Conservation (phyloP, 2,329 filamentous ascomycete genomes). For the Dothiorella sarmentorum region DNA sequence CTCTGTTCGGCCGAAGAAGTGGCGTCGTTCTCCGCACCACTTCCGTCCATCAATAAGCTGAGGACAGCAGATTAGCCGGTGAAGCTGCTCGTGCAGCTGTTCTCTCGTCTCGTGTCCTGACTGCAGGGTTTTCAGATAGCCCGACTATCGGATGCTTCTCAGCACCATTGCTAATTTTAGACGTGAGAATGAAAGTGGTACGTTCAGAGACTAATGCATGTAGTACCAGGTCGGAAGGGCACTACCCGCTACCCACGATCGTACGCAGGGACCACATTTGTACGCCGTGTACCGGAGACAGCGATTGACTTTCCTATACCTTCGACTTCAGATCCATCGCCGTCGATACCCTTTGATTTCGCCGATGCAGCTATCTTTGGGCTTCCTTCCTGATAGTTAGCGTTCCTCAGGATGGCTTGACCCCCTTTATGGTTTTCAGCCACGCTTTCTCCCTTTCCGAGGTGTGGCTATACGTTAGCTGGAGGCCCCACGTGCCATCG, state of each 20-base stretch:
- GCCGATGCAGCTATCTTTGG: neutral
- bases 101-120: neutral
- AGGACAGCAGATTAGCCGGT: neutral
- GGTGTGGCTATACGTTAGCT: neutral
- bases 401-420: neutral
- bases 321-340: neutral
- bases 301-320: neutral
- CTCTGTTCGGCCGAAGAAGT: neutral
- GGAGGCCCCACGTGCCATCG: neutral
- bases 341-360: neutral
- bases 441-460: neutral
- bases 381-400: neutral
- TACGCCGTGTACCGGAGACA: neutral
- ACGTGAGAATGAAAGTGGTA: neutral
- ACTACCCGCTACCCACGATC: neutral
- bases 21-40: neutral
- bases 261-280: conserved; percentile 2
- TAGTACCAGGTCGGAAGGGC: neutral
- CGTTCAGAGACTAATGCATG: neutral
- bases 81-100: neutral
- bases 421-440: neutral
- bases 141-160: neutral
- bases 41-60: neutral
- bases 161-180: neutral
- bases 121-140: neutral